Evolutionary conservation across 257 asterid species (phyloP).

Genomic region (Solanum commersonii): DNA sequence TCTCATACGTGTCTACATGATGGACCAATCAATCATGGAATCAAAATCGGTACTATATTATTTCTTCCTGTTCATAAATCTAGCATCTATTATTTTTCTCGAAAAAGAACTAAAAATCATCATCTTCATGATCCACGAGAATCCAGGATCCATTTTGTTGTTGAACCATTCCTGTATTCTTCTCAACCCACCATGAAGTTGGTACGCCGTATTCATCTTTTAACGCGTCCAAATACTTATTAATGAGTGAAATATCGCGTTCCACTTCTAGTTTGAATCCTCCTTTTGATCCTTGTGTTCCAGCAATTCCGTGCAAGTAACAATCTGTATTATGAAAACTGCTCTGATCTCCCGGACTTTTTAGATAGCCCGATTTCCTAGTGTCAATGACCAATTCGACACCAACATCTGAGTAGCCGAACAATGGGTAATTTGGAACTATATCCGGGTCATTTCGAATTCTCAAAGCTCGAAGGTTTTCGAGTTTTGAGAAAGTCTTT

Average conservation of each 20-base stretch:
- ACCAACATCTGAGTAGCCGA: constrained; percentile 17
- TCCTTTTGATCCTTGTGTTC: constrained; percentile 17
- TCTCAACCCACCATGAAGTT: constrained; percentile 28
- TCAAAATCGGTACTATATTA: neutral
- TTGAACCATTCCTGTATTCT: constrained; percentile 41
- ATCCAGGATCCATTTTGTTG: constrained; percentile 19
- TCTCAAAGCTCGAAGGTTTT: constrained; percentile 23
- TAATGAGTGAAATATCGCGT: constrained; percentile 30
- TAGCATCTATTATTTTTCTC: neutral
- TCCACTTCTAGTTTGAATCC: constrained; percentile 11
- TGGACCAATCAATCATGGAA: neutral
- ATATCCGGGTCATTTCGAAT: constrained; percentile 19
- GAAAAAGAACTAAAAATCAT: neutral
- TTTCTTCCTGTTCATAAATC: neutral
- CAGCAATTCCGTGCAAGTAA: constrained; percentile 41
- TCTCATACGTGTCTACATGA: neutral
- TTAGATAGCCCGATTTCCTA: constrained; percentile 16
- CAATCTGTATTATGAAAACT: constrained; percentile 43
- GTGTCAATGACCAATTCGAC: constrained; percentile 15
- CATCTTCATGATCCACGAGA: constrained; percentile 22
- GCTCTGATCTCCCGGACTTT: neutral
- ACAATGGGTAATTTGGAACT: constrained; percentile 22
- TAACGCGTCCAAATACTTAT: constrained; percentile 21
- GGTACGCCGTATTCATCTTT: constrained; percentile 25
- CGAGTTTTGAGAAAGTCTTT: neutral